Percentiles rank a stretch among this genome's conserved stretches.
Conservation (phyloP, 495 filamentous ascomycete species). For the Poronia punctata region DNA sequence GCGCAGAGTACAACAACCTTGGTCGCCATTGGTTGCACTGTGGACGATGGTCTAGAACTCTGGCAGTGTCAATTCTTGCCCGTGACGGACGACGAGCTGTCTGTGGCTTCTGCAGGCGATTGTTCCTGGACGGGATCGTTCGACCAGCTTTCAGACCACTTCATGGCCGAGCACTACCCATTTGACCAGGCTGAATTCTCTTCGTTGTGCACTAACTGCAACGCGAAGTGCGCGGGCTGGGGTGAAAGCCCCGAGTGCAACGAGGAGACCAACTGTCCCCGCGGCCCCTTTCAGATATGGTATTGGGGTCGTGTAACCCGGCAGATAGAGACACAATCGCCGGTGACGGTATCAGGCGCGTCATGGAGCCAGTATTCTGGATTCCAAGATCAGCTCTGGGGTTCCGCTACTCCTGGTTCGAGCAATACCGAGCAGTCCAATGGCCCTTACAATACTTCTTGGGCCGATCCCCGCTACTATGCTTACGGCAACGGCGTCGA, state of each 20-base stretch:
- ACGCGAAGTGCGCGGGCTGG: not conserved
- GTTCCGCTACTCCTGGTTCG: not conserved
- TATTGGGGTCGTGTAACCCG: not conserved
- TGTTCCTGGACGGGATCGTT: slow-evolving; percentile 20
- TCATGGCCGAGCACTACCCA: slow-evolving; percentile 10
- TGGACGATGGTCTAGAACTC: no score
- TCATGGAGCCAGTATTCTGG: slow-evolving; percentile 1
- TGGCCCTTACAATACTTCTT: not conserved
- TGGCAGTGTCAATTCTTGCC: slow-evolving; percentile 20
- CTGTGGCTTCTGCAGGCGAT: slow-evolving; percentile 10
- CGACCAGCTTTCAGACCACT: slow-evolving; percentile 12
- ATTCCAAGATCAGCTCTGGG: not conserved
- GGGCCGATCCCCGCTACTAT: not conserved
- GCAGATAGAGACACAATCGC: not conserved
- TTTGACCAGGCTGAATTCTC: slow-evolving; percentile 7
- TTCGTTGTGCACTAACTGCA: slow-evolving; percentile 13
- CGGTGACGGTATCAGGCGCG: slow-evolving; percentile 4
- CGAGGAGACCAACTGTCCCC: slow-evolving; percentile 1
- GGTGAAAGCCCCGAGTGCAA: not conserved
- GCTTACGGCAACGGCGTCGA: not conserved
- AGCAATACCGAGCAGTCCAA: slow-evolving; percentile 5
- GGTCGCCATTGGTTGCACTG: slow-evolving; percentile 16
- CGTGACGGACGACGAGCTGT: slow-evolving; percentile 7
- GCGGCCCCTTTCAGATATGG: slow-evolving; percentile 2
- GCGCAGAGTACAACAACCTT: slow-evolving; percentile 5